phyloP scores from a whole-genome alignment of 108 stramenopile species.

The Pseudonitzschia delicatissima region DNA sequence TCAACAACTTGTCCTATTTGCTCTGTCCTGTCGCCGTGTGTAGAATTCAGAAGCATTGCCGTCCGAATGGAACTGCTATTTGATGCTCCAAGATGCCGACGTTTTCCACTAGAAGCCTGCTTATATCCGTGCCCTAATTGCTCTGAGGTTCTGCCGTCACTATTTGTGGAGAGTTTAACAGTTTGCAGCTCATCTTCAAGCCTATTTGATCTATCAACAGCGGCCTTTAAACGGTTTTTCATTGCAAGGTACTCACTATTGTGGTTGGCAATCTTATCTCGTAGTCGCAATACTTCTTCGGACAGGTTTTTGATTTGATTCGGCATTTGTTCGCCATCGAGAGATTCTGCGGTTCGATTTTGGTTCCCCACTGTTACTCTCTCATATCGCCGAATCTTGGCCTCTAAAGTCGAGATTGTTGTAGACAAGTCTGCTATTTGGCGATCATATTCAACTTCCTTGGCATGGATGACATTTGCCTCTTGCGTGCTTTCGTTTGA shows the following conservation, averaged over 20 bases:
- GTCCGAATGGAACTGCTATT: slow-evolving; percentile 54
- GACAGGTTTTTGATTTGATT: slow-evolving; percentile 63
- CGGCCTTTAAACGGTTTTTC: slow-evolving; percentile 65
- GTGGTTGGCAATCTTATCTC: slow-evolving; percentile 51
- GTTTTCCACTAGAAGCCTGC: not conserved
- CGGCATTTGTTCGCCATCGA: slow-evolving; percentile 39
- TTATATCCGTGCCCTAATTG: slow-evolving; percentile 6
- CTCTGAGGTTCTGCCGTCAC: slow-evolving; percentile 13
- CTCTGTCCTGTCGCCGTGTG: slow-evolving; percentile 63
- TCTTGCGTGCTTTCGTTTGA: slow-evolving; percentile 73
- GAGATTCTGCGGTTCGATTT: slow-evolving; percentile 7
- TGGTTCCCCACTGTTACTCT: not conserved
- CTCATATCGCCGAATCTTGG: slow-evolving; percentile 26
- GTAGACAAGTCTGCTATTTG: slow-evolving; percentile 61
- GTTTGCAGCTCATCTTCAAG: slow-evolving; percentile 53
- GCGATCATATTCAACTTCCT: slow-evolving; percentile 60
- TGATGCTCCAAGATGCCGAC: slow-evolving; percentile 18
- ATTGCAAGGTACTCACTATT: slow-evolving; percentile 55
- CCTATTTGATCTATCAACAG: slow-evolving; percentile 48
- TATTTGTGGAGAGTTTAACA: not conserved
- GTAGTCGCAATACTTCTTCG: slow-evolving; percentile 66
- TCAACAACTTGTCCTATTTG: slow-evolving; percentile 63
- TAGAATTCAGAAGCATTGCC: slow-evolving; percentile 60
- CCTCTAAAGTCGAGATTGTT: slow-evolving; percentile 47
- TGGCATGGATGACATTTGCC: slow-evolving; percentile 43